Base-by-base conservation (phyloP, 2,329 filamentous ascomycete species). In the Thermochaetoides dissita region DNA sequence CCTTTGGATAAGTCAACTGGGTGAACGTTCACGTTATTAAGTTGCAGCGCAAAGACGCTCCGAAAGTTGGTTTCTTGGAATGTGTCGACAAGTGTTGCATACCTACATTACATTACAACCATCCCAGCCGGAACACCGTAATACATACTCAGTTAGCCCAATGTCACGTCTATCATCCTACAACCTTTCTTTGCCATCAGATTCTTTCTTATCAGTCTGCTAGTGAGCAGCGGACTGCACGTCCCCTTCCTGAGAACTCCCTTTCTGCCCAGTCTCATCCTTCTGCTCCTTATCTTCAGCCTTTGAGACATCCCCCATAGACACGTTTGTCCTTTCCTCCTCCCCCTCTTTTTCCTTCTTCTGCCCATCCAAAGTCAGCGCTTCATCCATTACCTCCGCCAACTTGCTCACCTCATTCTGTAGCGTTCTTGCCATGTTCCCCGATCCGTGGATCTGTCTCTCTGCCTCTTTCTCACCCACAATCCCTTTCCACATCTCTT, bases 401-500 rank as follows among this genome's bases (percentile, higher is more conserved):
- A 63, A 45, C 41, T 54, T 51, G 10, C 49, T 57, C 3, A 72
- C 57, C 51, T 72, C 67, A 12, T 69, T 65, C 9, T 68, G 61
- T 4, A 64, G 52, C 6, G 56, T 56, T 10, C 56, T 54, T 34
- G 58, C 52, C 34, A 57, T 53, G 41, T 61, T 60, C 28, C 52
- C 49, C 7, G 50, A 52, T 8, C 53, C 55, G 34, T 55, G 62
- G 45, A 65, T 51, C 54, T 72, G 71, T 46, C 63, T 68, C 51
- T 64, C 65, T 17, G 72, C 71, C 53, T 76, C 68, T 47, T 72
- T 64, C 24, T 78, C 65, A 4, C 82, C 75, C 7, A 83, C 80
- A 0, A 81, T 72, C 37, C 64, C 62, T 17, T 76, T 68, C 87
- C 87, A 96, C 40, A 84, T 53, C 3, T 57, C 60, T 57, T 95